phyloP scores from a whole-genome alignment of 2,329 filamentous ascomycete species.

The Cladosporium phlei region DNA sequence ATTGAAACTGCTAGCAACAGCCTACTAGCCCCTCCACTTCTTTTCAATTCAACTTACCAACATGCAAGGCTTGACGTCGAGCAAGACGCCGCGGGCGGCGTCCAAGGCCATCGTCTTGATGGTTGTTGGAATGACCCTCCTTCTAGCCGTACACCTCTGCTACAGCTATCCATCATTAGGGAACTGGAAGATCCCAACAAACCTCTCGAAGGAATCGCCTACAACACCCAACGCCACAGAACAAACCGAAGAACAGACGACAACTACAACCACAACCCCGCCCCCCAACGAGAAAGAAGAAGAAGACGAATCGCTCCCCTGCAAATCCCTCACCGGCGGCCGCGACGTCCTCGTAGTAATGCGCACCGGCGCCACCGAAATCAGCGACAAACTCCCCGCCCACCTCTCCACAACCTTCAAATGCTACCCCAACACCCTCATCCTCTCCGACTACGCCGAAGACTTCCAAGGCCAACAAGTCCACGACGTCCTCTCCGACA shows the following conservation, averaged over 20 bases:
- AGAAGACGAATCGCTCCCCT: neutral
- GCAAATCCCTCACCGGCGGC: slow-evolving; percentile 4
- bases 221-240: neutral
- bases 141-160: slow-evolving; percentile 3
- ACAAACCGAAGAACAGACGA: too few species aligned
- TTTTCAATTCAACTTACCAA: neutral
- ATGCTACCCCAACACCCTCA: slow-evolving; percentile 52
- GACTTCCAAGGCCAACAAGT: slow-evolving; percentile 42
- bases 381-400: slow-evolving; percentile 50
- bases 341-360: slow-evolving; percentile 53
- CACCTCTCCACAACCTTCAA: slow-evolving; percentile 52
- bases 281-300: neutral
- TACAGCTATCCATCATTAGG: slow-evolving; percentile 5
- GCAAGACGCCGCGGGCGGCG: slow-evolving; percentile 8
- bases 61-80: slow-evolving; percentile 5
- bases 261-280: neutral
- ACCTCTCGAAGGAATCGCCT: neutral
- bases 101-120: slow-evolving; percentile 5
- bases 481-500: slow-evolving; percentile 34
- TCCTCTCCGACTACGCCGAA: slow-evolving; percentile 57
- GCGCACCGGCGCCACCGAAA: slow-evolving; percentile 56
- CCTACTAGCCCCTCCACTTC: neutral
- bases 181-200: slow-evolving; percentile 4
- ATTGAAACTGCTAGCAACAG: neutral
- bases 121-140: slow-evolving; percentile 1